Evolutionary conservation across 441 rosid genomes (phyloP).

Genomic region (Bocquillonia castaneifolia): DNA sequence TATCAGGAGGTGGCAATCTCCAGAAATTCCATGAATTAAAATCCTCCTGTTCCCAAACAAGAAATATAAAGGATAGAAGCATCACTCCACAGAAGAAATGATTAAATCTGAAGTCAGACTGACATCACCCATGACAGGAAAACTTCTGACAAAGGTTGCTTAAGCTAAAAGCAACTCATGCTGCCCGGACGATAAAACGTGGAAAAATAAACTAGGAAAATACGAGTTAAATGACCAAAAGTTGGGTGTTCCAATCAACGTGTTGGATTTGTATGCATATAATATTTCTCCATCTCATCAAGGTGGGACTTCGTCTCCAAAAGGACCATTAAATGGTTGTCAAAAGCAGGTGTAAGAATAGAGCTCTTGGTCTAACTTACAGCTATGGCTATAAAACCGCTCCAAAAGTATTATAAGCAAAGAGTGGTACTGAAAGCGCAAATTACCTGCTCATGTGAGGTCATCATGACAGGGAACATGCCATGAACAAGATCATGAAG

Average conservation of each 20-base stretch:
- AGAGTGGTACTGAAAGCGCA: conserved; percentile 5
- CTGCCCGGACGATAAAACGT: background rate
- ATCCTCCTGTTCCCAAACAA: conserved; percentile 62
- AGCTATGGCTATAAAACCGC: background rate
- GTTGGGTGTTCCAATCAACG: background rate
- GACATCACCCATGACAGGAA: background rate
- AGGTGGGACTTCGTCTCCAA: background rate
- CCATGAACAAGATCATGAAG: conserved; percentile 76
- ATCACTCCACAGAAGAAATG: conserved; percentile 4
- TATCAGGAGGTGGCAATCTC: conserved; percentile 66
- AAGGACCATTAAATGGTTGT: background rate
- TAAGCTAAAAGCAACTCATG: background rate
- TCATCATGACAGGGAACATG: conserved; percentile 74
- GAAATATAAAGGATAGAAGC: conserved; percentile 1
- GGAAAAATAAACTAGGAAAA: background rate
- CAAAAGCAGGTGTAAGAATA: background rate
- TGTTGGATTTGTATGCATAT: background rate
- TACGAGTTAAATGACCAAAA: background rate
- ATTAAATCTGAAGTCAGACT: background rate
- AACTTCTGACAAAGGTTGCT: too few relatives aligned
- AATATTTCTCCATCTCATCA: background rate
- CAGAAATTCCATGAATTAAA: conserved; percentile 92
- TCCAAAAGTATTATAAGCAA: background rate
- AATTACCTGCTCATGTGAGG: conserved; percentile 63
- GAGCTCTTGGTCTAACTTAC: background rate